Evolutionary conservation across 1,139 yeast species (phyloP).

Genomic region (Pichia terricola): DNA sequence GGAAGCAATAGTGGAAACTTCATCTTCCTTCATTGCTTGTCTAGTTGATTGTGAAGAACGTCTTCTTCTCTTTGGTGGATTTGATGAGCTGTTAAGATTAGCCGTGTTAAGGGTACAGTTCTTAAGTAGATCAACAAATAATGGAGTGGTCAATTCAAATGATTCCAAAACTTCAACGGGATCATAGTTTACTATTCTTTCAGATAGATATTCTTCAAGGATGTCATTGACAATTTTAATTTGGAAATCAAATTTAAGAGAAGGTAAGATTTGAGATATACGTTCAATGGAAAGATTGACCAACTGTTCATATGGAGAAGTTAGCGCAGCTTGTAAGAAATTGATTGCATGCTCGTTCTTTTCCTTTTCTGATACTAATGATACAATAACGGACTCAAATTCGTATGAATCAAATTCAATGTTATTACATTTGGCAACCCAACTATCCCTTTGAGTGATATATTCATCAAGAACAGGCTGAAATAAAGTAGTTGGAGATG

Average conservation of each 20-base stretch:
- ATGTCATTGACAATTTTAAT: constrained; percentile 48
- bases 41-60: constrained; percentile 68
- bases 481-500: constrained; percentile 31
- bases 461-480: constrained; percentile 32
- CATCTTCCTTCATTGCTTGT: constrained; percentile 61
- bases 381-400: constrained; percentile 47
- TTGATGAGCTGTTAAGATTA: constrained; percentile 18
- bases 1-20: constrained; percentile 65
- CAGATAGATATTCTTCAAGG: constrained; percentile 42
- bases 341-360: constrained; percentile 46
- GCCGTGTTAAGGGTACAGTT: constrained; percentile 33
- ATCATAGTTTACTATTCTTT: constrained; percentile 31
- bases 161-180: constrained; percentile 46
- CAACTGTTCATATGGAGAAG: constrained; percentile 40
- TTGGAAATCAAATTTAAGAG: constrained; percentile 50
- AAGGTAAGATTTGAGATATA: constrained; percentile 42
- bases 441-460: constrained; percentile 32
- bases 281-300: constrained; percentile 37
- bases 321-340: constrained; percentile 48
- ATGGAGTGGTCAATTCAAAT: constrained; percentile 35
- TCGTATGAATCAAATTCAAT: constrained; percentile 41
- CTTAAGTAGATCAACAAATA: constrained; percentile 41
- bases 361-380: constrained; percentile 50
- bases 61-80: constrained; percentile 64
- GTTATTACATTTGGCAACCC: constrained; percentile 36